phyloP scores from a whole-genome alignment of 257 asterid species.

The Prunella vulgaris region DNA sequence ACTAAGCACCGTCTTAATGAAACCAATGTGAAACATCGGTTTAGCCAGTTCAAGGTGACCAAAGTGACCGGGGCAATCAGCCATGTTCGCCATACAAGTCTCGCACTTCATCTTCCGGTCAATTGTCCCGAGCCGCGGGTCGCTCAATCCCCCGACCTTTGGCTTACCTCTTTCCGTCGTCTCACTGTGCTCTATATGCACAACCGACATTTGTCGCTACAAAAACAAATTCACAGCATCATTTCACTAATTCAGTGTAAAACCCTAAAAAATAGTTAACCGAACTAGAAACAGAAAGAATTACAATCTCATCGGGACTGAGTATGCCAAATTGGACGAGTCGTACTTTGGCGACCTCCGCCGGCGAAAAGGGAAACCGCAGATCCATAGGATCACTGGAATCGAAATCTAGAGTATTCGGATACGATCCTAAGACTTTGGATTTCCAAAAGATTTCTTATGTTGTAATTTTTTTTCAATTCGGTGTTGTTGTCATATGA shows the following conservation, averaged over 20 bases:
- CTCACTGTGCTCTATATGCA: conserved; percentile 96
- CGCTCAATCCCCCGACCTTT: conserved; percentile 86
- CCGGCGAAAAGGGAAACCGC: conserved; percentile 92
- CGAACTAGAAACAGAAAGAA: neutral
- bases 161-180: conserved; percentile 97
- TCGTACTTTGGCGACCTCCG: conserved; percentile 88
- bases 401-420: conserved; percentile 30
- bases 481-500: neutral
- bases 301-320: conserved; percentile 93
- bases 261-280: neutral
- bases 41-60: conserved; percentile 98
- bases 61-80: conserved; percentile 98
- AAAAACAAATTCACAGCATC: conserved; percentile 9
- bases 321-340: conserved; percentile 89
- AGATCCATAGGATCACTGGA: conserved; percentile 51
- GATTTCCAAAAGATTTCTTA: neutral
- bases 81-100: conserved; percentile 98
- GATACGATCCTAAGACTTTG: neutral
- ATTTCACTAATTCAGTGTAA: neutral
- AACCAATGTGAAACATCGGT: conserved; percentile 97
- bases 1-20: conserved; percentile 84
- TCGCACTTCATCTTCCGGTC: conserved; percentile 96
- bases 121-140: conserved; percentile 85
- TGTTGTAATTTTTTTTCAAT: neutral
- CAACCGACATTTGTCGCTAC: conserved; percentile 98